Percentiles rank a stretch among this genome's conserved stretches.
phyloP scores from a whole-genome alignment of 208 protist genomes.

The Crithidia acanthocephali region DNA sequence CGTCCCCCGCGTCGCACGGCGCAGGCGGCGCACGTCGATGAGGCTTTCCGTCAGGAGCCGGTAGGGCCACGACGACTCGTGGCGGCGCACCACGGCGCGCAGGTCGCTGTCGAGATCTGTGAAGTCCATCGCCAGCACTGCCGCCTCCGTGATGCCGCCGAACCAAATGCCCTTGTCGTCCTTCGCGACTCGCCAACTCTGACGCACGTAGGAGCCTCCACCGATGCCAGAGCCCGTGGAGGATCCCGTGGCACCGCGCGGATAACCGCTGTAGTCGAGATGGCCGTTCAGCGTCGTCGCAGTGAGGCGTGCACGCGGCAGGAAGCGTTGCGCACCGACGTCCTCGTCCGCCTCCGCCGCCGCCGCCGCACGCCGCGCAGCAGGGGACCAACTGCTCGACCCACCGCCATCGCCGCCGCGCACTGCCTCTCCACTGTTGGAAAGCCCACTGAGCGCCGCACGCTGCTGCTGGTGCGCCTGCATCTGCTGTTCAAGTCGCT shows the following conservation, averaged over 20 bases:
- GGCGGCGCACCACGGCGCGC: conserved; percentile 38
- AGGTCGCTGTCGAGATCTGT: conserved; percentile 77
- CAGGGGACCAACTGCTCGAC: neutral
- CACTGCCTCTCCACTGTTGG: neutral
- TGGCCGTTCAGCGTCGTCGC: conserved; percentile 24
- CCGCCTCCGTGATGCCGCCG: conserved; percentile 37
- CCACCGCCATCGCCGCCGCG: no score
- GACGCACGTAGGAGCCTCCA: conserved; percentile 20
- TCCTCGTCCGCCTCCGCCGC: conserved; percentile 28
- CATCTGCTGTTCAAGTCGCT: conserved; percentile 48
- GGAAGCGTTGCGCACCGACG: conserved; percentile 23
- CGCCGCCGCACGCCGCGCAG: neutral
- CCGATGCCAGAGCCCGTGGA: neutral
- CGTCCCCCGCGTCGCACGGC: conserved; percentile 45
- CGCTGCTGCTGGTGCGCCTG: conserved; percentile 10
- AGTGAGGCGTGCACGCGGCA: conserved; percentile 36
- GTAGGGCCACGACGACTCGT: conserved; percentile 68
- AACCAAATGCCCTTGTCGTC: conserved; percentile 52
- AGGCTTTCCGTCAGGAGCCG: conserved; percentile 64
- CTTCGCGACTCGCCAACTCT: conserved; percentile 36
- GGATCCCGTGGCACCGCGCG: neutral
- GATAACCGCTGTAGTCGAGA: conserved; percentile 28
- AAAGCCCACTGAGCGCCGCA: neutral
- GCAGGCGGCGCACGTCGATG: conserved; percentile 79
- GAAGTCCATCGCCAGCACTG: conserved; percentile 38